These are phyloP conservation scores for Penicillium paxilli DNA, from an alignment of 495 filamentous ascomycete species.

Conservation along the genomic window DNA sequence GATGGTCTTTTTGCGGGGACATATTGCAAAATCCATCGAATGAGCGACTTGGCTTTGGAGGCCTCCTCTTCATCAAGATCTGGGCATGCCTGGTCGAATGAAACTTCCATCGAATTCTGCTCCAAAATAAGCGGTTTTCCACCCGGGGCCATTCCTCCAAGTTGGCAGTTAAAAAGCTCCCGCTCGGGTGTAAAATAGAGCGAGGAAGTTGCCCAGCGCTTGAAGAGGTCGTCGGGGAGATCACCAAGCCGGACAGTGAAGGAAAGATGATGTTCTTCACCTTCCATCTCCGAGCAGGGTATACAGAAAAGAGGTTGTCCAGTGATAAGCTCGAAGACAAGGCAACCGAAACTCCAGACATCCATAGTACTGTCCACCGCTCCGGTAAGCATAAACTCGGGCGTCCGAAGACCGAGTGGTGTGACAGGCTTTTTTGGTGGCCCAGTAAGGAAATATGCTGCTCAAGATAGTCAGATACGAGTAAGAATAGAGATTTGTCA, in stretches of 20 bases:
- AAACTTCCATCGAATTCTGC: constrained; percentile 24
- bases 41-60: too few relatives aligned
- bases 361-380: constrained; percentile 28
- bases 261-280: constrained; percentile 24
- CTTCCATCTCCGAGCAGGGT: constrained; percentile 18
- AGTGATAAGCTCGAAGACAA: constrained; percentile 38
- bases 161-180: constrained; percentile 25
- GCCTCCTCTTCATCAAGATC: constrained; percentile 28
- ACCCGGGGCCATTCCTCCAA: constrained; percentile 14
- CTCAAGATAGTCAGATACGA: constrained; percentile 7
- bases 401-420: constrained; percentile 30
- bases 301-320: constrained; percentile 29
- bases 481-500: constrained; percentile 7
- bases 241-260: constrained; percentile 21
- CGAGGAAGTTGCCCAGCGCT: constrained; percentile 28
- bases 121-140: constrained; percentile 10
- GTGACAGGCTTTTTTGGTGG: constrained; percentile 30
- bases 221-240: constrained; percentile 24
- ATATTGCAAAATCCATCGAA: too few relatives aligned
- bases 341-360: constrained; percentile 44
- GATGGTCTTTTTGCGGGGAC: too few relatives aligned
- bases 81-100: constrained; percentile 23
- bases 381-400: constrained; percentile 33
- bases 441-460: constrained; percentile 31
- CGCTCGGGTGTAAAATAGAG: constrained; percentile 31